Base-by-base conservation (phyloP, 768 basidiomycete genomes). In the Suillus hirtellus region DNA sequence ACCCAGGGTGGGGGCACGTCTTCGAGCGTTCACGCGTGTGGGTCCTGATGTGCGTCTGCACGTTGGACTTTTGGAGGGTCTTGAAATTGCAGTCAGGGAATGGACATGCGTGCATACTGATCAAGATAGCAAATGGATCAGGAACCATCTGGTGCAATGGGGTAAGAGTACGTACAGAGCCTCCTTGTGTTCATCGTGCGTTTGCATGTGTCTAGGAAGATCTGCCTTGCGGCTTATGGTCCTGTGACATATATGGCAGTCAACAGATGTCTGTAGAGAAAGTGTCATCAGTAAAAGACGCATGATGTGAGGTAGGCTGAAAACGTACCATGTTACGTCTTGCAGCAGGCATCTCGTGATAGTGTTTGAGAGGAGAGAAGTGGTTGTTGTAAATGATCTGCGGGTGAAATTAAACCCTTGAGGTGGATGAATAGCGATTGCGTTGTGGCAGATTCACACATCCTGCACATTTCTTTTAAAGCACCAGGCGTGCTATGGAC, bases 21-120 rank as follows among this genome's bases (percentile, higher is more conserved):
- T 68, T 21, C 0, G 70, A 68, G 6, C 63, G 64, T 42, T 44
- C 31, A 17, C 63, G 27, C 1, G 65, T 55, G 19, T 77, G 76
- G 7, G 59, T 68, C 11, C 73, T 73, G 21, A 70, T 17, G 31
- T 77, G 76, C 0, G 69, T 72, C 0, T 42, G 24, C 1, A 77
- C n/a, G 35, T 75, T 76, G 0, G 71, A 72, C 1, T 54, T 61
- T 35, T 77, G 76, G 1, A 74, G 65, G 0, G 75, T 65, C 11
- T 49, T 66, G 58, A 69, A 69, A 0, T 17, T 4, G 40, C 76
- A 77, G 1, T 63, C 67, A 0, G 43, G 21, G 43, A 67, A 59
- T 5, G 69, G 63, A 34, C 76, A 77, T 7, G 17, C 15, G 27
- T 65, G 38, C 72, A 68, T 74, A 2, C 76, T 77, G 54, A 40